phyloP scores from a whole-genome alignment of 2,329 filamentous ascomycete species.

The Fusarium miscanthi region DNA sequence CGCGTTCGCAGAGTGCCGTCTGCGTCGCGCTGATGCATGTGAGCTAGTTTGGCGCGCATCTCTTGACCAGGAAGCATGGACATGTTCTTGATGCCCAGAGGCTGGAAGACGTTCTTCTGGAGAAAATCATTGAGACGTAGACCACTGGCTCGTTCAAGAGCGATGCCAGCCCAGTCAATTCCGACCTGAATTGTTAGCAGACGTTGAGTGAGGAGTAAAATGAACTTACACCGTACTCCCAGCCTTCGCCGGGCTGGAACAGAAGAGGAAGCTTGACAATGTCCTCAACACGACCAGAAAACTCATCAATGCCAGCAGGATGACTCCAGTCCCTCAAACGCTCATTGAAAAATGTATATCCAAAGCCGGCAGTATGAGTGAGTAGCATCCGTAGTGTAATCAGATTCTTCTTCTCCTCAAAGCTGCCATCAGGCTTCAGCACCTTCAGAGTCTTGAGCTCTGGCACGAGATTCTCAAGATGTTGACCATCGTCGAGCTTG shows the following conservation, averaged over 20 bases:
- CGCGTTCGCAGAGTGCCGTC: conserved; percentile 55
- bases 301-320: conserved; percentile 67
- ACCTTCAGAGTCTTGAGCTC: conserved; percentile 62
- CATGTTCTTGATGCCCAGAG: conserved; percentile 60
- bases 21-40: conserved; percentile 64
- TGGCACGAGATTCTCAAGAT: conserved; percentile 59
- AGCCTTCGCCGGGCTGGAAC: conserved; percentile 71
- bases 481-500: conserved; percentile 59
- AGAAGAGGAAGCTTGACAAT: conserved; percentile 63
- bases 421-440: conserved; percentile 51
- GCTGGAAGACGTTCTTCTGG: conserved; percentile 59
- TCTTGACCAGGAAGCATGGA: conserved; percentile 66
- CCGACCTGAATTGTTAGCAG: conserved; percentile 51
- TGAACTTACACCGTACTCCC: conserved; percentile 67
- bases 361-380: conserved; percentile 66
- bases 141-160: conserved; percentile 58
- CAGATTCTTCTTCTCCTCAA: conserved; percentile 57
- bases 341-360: conserved; percentile 66
- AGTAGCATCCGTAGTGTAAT: conserved; percentile 71
- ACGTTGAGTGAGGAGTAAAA: accelerated
- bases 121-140: conserved; percentile 61
- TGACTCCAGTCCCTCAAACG: conserved; percentile 58
- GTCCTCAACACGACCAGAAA: conserved; percentile 64
- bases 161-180: conserved; percentile 66
- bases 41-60: conserved; percentile 66